A percentile compares a stretch with the other conserved stretches of the same genome.
phyloP scores from a whole-genome alignment of 2,329 filamentous ascomycete genomes.

The Zymoseptoria tritici region DNA sequence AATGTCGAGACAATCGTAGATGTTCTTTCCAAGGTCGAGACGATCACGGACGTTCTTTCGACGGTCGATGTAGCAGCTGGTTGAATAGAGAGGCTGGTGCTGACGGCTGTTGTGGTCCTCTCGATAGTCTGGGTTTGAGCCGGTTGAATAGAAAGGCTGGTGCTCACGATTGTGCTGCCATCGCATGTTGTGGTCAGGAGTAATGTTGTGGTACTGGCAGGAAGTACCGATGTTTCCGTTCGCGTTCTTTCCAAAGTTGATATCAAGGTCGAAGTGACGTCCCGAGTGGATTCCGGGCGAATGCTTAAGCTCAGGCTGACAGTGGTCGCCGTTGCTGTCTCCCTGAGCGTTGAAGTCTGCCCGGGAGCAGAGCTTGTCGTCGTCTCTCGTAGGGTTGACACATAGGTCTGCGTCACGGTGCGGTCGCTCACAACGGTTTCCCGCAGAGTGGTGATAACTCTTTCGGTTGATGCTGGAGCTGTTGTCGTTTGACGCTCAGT shows the following conservation, averaged over 20 bases:
- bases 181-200: background rate
- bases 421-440: too few relatives aligned
- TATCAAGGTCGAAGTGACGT: background rate
- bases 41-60: background rate
- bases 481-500: background rate
- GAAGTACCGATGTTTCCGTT: background rate
- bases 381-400: too few relatives aligned
- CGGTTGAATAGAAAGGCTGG: background rate
- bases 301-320: background rate
- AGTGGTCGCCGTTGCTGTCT: background rate
- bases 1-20: background rate
- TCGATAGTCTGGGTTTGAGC: background rate
- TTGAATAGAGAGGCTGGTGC: background rate
- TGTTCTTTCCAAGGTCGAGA: background rate
- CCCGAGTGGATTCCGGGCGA: background rate
- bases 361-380: background rate
- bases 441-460: too few relatives aligned
- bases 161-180: background rate
- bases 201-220: background rate
- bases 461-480: too few relatives aligned
- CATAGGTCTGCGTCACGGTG: too few relatives aligned
- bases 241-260: background rate
- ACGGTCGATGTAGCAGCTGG: background rate
- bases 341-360: background rate
- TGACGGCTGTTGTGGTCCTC: background rate